A percentile compares a stretch with the other conserved stretches of the same genome.
These are phyloP conservation scores for Trichoderma erinaceum DNA, from an alignment of 495 filamentous ascomycete genomes.

Conservation along the genomic window DNA sequence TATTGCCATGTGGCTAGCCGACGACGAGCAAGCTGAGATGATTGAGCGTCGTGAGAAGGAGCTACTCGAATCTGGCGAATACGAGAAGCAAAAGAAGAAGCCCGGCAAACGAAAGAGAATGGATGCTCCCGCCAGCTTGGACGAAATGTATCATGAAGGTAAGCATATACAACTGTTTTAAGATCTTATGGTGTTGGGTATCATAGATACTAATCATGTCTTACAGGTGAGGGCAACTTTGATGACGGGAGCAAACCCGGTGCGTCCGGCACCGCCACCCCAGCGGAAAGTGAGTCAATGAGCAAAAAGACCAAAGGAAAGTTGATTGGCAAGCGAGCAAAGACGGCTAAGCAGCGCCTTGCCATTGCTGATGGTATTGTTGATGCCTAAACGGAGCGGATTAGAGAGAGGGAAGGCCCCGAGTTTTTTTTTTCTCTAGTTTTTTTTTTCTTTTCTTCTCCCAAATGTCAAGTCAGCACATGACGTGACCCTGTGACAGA, in stretches of 20 bases:
- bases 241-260: constrained; percentile 71
- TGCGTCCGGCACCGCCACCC: constrained; percentile 71
- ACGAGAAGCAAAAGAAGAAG: constrained; percentile 64
- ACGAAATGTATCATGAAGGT: constrained; percentile 99
- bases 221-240: constrained; percentile 84
- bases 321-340: constrained; percentile 75
- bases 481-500: neutral
- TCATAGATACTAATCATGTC: constrained; percentile 20
- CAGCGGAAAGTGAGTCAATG: constrained; percentile 52
- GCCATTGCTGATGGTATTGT: constrained; percentile 77
- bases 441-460: neutral
- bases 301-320: constrained; percentile 42
- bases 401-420: neutral
- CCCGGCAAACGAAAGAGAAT: constrained; percentile 44
- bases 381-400: constrained; percentile 24
- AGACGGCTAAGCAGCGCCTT: constrained; percentile 82
- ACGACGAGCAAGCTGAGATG: constrained; percentile 87
- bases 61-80: constrained; percentile 55
- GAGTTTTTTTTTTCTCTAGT: neutral
- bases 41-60: constrained; percentile 88
- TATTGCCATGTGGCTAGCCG: constrained; percentile 93
- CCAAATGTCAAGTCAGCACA: neutral
- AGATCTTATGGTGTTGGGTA: neutral
- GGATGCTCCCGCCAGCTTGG: constrained; percentile 59
- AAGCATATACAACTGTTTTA: constrained; percentile 30